Percentiles rank a stretch among this genome's conserved stretches.
These are phyloP conservation scores for Nannizziopsis barbatae DNA, from an alignment of 2,329 filamentous ascomycete species.

Conservation along the genomic window DNA sequence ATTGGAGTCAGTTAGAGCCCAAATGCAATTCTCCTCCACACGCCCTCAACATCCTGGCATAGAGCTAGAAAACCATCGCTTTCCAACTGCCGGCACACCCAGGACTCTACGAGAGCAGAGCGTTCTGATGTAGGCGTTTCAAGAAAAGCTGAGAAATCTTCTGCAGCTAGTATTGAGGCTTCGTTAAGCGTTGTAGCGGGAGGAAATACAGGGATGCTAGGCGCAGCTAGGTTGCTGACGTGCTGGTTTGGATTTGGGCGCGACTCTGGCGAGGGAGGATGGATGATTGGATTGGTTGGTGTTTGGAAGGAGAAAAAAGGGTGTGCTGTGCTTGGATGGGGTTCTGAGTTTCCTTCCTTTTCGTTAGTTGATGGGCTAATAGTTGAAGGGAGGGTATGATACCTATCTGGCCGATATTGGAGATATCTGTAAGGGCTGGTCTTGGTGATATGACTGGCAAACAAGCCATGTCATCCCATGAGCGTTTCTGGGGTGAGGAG, in stretches of 20 bases:
- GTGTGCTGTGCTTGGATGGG: too few relatives aligned
- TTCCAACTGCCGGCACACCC: constrained; percentile 34
- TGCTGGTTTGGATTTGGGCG: neutral
- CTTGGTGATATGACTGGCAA: too few relatives aligned
- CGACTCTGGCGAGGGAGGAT: neutral
- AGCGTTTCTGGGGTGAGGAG: too few relatives aligned
- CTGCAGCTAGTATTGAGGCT: constrained; percentile 1
- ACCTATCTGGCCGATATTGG: too few relatives aligned
- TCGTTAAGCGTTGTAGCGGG: neutral
- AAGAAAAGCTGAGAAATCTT: constrained; percentile 26
- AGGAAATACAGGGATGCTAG: neutral
- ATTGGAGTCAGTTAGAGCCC: constrained; percentile 17
- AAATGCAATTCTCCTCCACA: constrained; percentile 33
- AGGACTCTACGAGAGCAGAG: constrained; percentile 27
- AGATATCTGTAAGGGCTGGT: too few relatives aligned
- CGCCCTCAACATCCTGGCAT: constrained; percentile 32
- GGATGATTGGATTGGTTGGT: neutral
- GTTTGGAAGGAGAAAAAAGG: neutral
- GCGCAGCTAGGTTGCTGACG: neutral
- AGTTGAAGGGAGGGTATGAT: too few relatives aligned
- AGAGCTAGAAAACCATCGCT: constrained; percentile 32
- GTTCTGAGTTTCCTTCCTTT: too few relatives aligned
- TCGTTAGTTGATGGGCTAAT: too few relatives aligned
- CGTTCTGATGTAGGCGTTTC: constrained; percentile 25
- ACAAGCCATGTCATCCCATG: too few relatives aligned